Evolutionary conservation across 805 yeast genomes (phyloP), one percentile per base, ranked within the genome.

Genomic region (Pichia phayaonensis): DNA sequence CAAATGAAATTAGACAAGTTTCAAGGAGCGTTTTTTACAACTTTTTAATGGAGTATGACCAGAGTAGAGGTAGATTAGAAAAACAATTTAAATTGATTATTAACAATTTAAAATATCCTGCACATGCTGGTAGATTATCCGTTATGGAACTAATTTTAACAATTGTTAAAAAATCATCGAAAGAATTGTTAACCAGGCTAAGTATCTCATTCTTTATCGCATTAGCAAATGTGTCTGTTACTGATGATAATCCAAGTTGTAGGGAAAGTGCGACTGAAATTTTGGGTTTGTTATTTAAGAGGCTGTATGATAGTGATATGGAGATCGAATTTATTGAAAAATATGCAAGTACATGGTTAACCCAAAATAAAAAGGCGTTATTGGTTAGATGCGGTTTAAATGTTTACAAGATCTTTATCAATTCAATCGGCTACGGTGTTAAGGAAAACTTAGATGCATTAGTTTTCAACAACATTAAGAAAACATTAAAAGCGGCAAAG

Each of bases 1-100:
- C 92, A 3, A 79, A 79, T 46, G 89, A 84, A 60, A 86, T 89
- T 48, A 76, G 98, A 52, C 90, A 85, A 59, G 82, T 86, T 66
- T 81, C 97, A 10, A 77, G 98, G 66, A 79, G 87, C 56, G 81
- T 86, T 2, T 94, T 81, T 63, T 85, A 81, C 64, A 90, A 83
- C 59, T 94, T 94, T 59, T 69, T 94, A 61, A 85, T 89, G 85
- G 96, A 90, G 59, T 94, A 87, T 61, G 98, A 96, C 59, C 97
- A 92, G 69, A 90, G 98, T 31, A 76, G 83, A 59, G 90, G 92
- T 4, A 78, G 88, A 56, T 65, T 94, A 45, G 94, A 86, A 55
- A 86, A 84, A 58, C 95, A 88, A 56, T 83, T 92, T 68, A 81
- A 83, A 55, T 82, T 84, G 62, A 72, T 94, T 66, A 86, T 90